Percentiles rank a stretch among this genome's conserved stretches.
These are phyloP conservation scores for Yamadazyma akitaensis DNA, from an alignment of 805 yeast species.

Conservation along the genomic window DNA sequence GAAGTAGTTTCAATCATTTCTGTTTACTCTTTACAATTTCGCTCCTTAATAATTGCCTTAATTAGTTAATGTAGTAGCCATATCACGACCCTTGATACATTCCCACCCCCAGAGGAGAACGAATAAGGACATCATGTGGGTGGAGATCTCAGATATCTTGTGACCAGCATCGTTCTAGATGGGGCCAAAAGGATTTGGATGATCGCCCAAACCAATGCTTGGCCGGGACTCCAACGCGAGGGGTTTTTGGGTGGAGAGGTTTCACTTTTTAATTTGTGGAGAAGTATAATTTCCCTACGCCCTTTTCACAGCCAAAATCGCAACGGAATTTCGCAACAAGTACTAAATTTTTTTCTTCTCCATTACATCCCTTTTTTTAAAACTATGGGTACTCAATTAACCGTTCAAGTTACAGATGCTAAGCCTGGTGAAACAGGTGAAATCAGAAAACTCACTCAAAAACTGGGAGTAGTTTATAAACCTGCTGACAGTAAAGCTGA, in stretches of 20 bases:
- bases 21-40: too few relatives aligned
- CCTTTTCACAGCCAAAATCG: not conserved
- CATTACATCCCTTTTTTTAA: not conserved
- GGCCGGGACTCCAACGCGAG: too few relatives aligned
- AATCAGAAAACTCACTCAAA: conserved; percentile 57
- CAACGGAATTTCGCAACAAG: not conserved
- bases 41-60: too few relatives aligned
- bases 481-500: conserved; percentile 64
- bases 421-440: conserved; percentile 80
- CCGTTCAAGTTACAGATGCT: conserved; percentile 68
- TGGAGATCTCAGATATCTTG: too few relatives aligned
- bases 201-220: too few relatives aligned
- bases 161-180: too few relatives aligned
- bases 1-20: too few relatives aligned
- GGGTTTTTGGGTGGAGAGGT: not conserved
- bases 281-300: not conserved
- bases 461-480: conserved; percentile 48
- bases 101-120: too few relatives aligned
- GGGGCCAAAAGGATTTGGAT: too few relatives aligned
- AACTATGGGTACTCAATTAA: conserved; percentile 17
- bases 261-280: not conserved
- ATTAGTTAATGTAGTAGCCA: too few relatives aligned
- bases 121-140: too few relatives aligned
- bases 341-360: not conserved
- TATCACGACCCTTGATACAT: too few relatives aligned